These are phyloP conservation scores for Saccharum hybrid DNA, from an alignment of 202 grass and related monocot species.

Conservation along the genomic window DNA sequence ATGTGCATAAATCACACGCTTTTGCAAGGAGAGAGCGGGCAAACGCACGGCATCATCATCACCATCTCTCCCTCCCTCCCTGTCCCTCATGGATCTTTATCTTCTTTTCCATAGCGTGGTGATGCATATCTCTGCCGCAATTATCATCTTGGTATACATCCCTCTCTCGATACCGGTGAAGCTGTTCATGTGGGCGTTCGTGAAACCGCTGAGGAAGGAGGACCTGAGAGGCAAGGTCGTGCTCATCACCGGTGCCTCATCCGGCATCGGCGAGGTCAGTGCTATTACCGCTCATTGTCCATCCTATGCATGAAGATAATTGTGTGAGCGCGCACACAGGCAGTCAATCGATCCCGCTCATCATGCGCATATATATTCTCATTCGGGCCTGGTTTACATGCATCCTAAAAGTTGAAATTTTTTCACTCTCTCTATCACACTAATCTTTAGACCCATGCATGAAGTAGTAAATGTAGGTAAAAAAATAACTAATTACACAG, in stretches of 20 bases:
- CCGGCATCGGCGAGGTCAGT: conserved; percentile 67
- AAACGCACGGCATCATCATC: neutral
- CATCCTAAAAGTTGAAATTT: too few species aligned
- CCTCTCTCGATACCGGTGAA: conserved; percentile 52
- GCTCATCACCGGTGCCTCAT: conserved; percentile 68
- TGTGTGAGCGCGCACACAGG: too few species aligned
- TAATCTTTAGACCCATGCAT: too few species aligned
- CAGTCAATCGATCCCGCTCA: too few species aligned
- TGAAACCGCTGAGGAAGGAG: conserved; percentile 62
- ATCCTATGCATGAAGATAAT: too few species aligned
- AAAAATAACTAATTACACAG: too few species aligned
- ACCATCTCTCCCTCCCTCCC: too few species aligned
- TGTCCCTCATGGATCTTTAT: conserved; percentile 44
- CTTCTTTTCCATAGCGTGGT: conserved; percentile 42
- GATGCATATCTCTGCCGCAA: conserved; percentile 41
- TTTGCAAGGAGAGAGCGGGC: neutral
- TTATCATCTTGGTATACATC: conserved; percentile 57
- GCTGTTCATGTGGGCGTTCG: conserved; percentile 48
- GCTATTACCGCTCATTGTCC: too few species aligned
- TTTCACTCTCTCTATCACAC: too few species aligned
- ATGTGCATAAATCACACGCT: neutral
- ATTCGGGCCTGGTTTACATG: too few species aligned
- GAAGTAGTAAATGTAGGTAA: too few species aligned
- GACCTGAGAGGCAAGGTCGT: conserved; percentile 54
- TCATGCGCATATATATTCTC: too few species aligned